Conservation (phyloP, 2,329 filamentous ascomycete species). For the Colletotrichum agaves region DNA sequence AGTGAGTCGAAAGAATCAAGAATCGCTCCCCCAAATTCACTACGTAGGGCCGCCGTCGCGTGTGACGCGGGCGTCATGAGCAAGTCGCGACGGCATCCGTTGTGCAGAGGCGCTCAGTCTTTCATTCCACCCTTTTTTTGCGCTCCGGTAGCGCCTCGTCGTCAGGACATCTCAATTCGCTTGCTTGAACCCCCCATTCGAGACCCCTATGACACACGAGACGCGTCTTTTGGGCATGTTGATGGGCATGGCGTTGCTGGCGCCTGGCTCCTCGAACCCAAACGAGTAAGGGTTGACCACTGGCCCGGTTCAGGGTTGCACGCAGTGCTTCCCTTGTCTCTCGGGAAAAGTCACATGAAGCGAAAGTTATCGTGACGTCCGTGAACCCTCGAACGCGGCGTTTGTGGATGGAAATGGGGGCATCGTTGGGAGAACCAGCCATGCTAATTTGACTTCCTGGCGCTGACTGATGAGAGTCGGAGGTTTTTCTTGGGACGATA, state of each 20-base stretch:
- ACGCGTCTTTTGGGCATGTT: constrained; percentile 8
- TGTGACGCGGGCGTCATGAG: constrained; percentile 7
- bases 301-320: constrained; percentile 21
- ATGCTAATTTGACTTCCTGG: constrained; percentile 18
- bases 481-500: constrained; percentile 9
- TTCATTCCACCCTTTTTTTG: neutral
- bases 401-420: constrained; percentile 17
- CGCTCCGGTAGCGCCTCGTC: constrained; percentile 29
- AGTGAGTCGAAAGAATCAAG: neutral
- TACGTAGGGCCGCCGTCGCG: neutral
- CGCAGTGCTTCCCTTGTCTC: neutral
- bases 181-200: constrained; percentile 19
- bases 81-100: constrained; percentile 16
- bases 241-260: neutral
- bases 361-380: neutral
- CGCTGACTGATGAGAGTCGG: constrained; percentile 15
- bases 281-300: constrained; percentile 28
- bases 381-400: constrained; percentile 20
- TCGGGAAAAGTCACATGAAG: constrained; percentile 6
- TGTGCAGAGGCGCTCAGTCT: constrained; percentile 18
- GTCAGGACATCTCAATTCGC: constrained; percentile 25
- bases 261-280: neutral
- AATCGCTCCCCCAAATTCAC: neutral
- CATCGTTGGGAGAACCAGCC: constrained; percentile 27
- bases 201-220: constrained; percentile 17